Evolutionary conservation across 2,329 filamentous ascomycete species (phyloP), one percentile per base, ranked within the genome.

Genomic region (Aureobasidium lini): DNA sequence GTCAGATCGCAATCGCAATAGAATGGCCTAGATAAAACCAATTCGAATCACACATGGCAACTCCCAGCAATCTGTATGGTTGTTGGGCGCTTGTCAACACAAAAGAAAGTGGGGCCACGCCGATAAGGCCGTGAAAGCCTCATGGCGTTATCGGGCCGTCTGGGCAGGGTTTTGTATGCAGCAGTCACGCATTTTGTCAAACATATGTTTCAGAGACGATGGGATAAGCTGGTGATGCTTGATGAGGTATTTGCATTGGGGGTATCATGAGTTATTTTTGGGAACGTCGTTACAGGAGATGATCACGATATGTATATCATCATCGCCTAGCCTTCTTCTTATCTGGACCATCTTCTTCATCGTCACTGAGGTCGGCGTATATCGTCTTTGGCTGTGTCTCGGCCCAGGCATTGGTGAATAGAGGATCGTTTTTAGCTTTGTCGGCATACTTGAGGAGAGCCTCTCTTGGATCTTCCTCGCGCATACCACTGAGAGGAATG

Each of bases 391-490:
- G 94, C 75, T 97, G 93, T 39, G 91, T 97, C 66, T 87, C 82
- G 69, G 88, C 88, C 89, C 91, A 99, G 15, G 92, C 94, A 65
- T 89, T 90, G 32, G 94, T 99, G 70, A 97, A 99, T 67, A 96
- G 81, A 0, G 92, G 93, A 70, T 97, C 92, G 70, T 90, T 93
- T 74, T 95, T 85, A 11, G 92, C 91, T 70, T 95, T 87, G 59
- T 95, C 90, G 39, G 91, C 93, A 78, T 97, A 99, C 76, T 95
- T 96, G 62, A 99, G 76, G 69, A 99, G 76, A 47, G 94, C 94
- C 74, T 96, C 94, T 64, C 94, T 81, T 0, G 94, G 94, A 76
- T 99, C 94, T 72, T 99, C 94, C 73, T 99, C 92, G 49, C 95
- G 81, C 90, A 99, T 95, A 63, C 84, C 86, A 63, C 90, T 93